Evolutionary conservation across 129 eudicot species (phyloP), one percentile per base, ranked within the genome.

Genomic region (Scalesia atractyloides): DNA sequence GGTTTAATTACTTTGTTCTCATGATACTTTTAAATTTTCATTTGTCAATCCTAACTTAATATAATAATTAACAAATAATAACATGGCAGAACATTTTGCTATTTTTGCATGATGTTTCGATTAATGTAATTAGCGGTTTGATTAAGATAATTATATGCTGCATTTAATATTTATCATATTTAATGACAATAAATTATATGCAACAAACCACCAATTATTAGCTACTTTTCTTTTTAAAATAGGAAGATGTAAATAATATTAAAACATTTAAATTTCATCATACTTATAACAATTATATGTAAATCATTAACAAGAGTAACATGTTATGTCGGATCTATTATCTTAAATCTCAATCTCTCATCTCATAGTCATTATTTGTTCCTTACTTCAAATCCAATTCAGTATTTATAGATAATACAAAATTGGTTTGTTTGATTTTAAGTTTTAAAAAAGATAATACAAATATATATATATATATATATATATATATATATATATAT

Each of bases 281-380:
- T 16, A 52, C 20, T 56, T 56, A 58, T 58, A 12, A 58, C 39
- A 58, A 24, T 58, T 2, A 58, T 58, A 58, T 58, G 17, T 58
- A 22, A 24, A 58, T 58, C 37, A 58, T 58, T 22, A 58, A 58
- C 60, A 53, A 58, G 64, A 58, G 64, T 58, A 58, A 58, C 64
- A 24, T 24, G 64, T 58, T 58, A 58, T 58, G 64, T 58, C 64
- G 64, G 64, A 58, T 24, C 64, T 58, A 10, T 56, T 56, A 56
- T 56, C 62, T 56, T 20, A 56, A 50, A 20, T 56, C 36, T 56
- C 62, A 52, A 52, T 16, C 59, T 52, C 59, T 52, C 59, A 17
- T 52, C 20, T n/a, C 22, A 56, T 20, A 58, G 30, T 22, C 30
- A 26, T 13, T 24, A 58, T 24, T 58, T 58, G 64, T 58, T 58